Base-by-base conservation (phyloP, 768 basidiomycete genomes). In the Podaxis rugospora region DNA sequence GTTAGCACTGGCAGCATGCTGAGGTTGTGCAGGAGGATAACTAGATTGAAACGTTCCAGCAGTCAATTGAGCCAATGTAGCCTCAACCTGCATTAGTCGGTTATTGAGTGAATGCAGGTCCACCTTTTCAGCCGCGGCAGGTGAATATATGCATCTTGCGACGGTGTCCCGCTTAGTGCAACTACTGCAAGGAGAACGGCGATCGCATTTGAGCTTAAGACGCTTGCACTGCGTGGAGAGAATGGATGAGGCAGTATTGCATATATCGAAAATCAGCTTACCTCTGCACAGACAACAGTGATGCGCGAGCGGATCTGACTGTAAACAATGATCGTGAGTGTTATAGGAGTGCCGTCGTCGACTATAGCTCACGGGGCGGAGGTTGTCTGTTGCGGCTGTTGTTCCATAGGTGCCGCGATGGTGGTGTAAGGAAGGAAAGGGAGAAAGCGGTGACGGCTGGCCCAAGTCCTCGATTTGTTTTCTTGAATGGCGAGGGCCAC, bases 61-160 rank as follows among this genome's bases (percentile, higher is more conserved):
- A 4, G 78, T 77, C 4, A 86, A 69, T 65, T 83, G 78, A 4
- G 81, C 79, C 16, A 89, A 72, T 47, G 81, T 75, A 2, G 83
- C 73, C 73, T 93, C 91, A 63, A 92, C 80, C 60, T 83, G 80
- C 28, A 88, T 83, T 28, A 92, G 78, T 11, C 91, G 83, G 71
- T 93, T 93, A 68, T 93, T 89, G 42, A 93, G 79, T 1, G 90
- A 90, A 67, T 93, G 91, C 1, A 93, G 77, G 71, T 93, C 92
- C 86, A 93, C 86, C 82, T 93, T 93, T 75, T 93, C 92, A 16
- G 89, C 86, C 0, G 92, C 92, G 14, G 89, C 90, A 23, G 89
- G 84, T 0, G 90, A 90, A 70, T 92, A 92, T 4, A 88, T 78
- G 66, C 90, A 92, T 65, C 88, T 78, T 3, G 77, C 75, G 10